Base-by-base conservation (phyloP, 2,329 filamentous ascomycete species). In the Fusarium sterilihyphosum region DNA sequence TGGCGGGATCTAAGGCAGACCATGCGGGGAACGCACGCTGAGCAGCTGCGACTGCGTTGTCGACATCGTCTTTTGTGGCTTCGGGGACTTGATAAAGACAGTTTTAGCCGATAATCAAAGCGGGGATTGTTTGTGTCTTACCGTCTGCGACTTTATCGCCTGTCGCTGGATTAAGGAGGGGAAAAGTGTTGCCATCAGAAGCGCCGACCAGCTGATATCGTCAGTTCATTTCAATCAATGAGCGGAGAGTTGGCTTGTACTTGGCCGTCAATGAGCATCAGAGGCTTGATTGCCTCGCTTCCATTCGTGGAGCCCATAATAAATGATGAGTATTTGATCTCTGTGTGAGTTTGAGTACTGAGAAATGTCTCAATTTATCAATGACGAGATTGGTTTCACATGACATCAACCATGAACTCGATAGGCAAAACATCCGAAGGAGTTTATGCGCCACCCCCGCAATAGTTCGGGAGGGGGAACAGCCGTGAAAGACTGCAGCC, bases 21-120 rank as follows among this genome's bases (percentile, higher is more conserved):
- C 86, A 88, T 26, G 81, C 81, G 16, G 83, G 83, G 67, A 87
- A 87, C 0, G 87, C 87, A 9, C 82, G 83, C 53, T 87, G 83
- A 3, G 87, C 87, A 9, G 85, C 85, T 16, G 81, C 82, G 9
- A 89, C 86, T 5, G 87, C 87, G 10, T 78, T 78, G 59, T 89
- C 84, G 37, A 87, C 85, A 75, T 87, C 85, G 18, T 83, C 78
- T 58, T 84, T 80, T n/a, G 81, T 84, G 9, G 87, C 87, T 75
- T 87, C 84, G 3, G 68, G 74, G 8, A 76, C 74, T 76, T 26
- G n/a, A 6, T 1, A 3, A 2, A 10, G 13, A 29, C 11, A 5
- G 2, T 22, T 47, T 70, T 17, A 47, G 18, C 7, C 2, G 13
- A 1, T 8, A 8, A 2, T 1, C 12, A n/a, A 5, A 29, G 35